Conservation (phyloP, 2,329 filamentous ascomycete species). For the Aureobasidium sp. region DNA sequence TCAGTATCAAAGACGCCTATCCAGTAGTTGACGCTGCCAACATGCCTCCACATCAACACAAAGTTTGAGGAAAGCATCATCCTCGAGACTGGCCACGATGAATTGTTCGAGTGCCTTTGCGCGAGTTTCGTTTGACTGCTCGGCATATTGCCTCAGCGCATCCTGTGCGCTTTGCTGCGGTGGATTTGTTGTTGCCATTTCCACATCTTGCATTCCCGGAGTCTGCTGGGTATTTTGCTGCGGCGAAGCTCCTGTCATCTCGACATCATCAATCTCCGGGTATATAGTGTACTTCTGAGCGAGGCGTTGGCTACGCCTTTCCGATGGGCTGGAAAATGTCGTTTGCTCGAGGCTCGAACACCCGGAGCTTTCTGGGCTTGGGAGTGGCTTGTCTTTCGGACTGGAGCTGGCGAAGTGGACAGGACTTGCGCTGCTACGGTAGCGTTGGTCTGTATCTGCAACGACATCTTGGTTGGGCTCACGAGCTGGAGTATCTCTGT, state of each 20-base stretch:
- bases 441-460: neutral
- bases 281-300: neutral
- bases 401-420: neutral
- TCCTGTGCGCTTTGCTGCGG: slow-evolving; percentile 7
- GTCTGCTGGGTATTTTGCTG: slow-evolving; percentile 10
- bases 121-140: slow-evolving; percentile 36
- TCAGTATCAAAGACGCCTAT: slow-evolving; percentile 22
- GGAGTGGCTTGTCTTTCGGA: neutral
- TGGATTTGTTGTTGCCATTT: neutral
- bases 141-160: slow-evolving; percentile 27
- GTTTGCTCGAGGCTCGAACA: neutral
- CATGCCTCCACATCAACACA: slow-evolving; percentile 44
- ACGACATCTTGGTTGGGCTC: neutral
- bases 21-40: slow-evolving; percentile 45
- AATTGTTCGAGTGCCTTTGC: slow-evolving; percentile 42
- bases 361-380: neutral
- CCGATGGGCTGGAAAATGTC: neutral
- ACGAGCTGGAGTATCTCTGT: neutral
- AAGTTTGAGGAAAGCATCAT: slow-evolving; percentile 44
- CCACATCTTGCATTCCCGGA: neutral
- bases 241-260: neutral
- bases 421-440: neutral
- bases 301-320: neutral
- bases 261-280: neutral
- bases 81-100: slow-evolving; percentile 44